Percentiles rank a stretch among this genome's conserved stretches.
phyloP scores from a whole-genome alignment of 345 rosid species.

The Toxicodendron radicans region DNA sequence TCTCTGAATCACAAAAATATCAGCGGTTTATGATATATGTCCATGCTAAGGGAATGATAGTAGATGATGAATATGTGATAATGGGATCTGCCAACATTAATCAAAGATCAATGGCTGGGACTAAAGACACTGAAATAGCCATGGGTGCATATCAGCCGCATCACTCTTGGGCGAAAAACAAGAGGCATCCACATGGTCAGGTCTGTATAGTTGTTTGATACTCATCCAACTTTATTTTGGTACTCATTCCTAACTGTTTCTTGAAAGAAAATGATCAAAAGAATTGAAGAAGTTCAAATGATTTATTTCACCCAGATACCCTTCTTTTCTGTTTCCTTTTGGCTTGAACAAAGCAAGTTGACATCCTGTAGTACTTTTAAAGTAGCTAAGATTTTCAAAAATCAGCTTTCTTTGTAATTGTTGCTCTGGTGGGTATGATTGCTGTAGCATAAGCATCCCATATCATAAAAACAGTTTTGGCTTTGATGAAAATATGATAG shows the following conservation, averaged over 20 bases:
- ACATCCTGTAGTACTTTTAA: background rate
- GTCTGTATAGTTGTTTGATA: conserved; percentile 32
- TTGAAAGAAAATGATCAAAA: background rate
- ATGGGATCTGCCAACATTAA: conserved; percentile 93
- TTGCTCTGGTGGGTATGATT: background rate
- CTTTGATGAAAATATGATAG: too few species aligned
- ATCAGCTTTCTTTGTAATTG: background rate
- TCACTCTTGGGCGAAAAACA: conserved; percentile 59
- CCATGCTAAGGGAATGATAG: conserved; percentile 93
- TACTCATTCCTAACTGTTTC: background rate
- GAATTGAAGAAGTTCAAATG: background rate
- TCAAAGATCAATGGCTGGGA: conserved; percentile 97
- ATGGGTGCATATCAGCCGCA: conserved; percentile 98
- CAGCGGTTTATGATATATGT: conserved; percentile 88
- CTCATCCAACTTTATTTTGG: background rate
- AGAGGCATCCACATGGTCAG: conserved; percentile 78
- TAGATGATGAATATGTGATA: conserved; percentile 86
- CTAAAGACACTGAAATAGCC: conserved; percentile 89
- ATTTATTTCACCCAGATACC: conserved; percentile 1
- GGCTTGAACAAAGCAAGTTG: background rate
- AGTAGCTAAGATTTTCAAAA: background rate
- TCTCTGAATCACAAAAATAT: conserved; percentile 43
- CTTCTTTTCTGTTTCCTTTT: background rate
- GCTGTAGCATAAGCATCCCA: background rate
- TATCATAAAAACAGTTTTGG: background rate